phyloP scores from a whole-genome alignment of 768 basidiomycete species.

The Heimioporus sp. region DNA sequence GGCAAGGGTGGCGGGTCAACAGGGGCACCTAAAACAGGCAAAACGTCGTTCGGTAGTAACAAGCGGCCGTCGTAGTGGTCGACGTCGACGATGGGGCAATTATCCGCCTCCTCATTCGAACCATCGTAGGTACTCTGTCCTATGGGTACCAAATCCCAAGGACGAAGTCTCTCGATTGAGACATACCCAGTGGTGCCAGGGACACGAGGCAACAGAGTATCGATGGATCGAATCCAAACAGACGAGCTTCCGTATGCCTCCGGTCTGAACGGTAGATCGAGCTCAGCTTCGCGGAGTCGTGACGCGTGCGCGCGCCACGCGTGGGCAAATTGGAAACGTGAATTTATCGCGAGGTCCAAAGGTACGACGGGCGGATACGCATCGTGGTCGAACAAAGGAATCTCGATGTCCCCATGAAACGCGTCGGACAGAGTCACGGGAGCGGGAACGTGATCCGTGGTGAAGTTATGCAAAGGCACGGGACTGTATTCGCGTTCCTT shows the following conservation, averaged over 20 bases:
- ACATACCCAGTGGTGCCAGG: constrained; percentile 9
- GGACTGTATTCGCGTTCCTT: constrained; percentile 16
- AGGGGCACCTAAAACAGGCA: neutral
- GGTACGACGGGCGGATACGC: constrained; percentile 14
- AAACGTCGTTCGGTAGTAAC: no score
- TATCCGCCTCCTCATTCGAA: neutral
- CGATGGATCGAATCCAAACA: neutral
- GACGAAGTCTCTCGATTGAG: constrained; percentile 2
- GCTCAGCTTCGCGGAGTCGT: constrained; percentile 9
- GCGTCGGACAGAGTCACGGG: constrained; percentile 7
- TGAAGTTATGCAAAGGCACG: neutral
- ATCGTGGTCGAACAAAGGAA: constrained; percentile 19
- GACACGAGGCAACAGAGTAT: neutral
- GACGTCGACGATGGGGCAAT: neutral
- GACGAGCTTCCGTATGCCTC: neutral
- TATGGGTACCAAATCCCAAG: constrained; percentile 15
- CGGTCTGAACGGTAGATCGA: constrained; percentile 4
- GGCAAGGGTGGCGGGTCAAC: neutral
- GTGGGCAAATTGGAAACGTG: constrained; percentile 24
- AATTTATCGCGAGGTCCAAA: constrained; percentile 15
- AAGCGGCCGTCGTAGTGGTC: neutral
- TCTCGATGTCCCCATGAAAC: constrained; percentile 1
- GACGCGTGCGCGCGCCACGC: constrained; percentile 15
- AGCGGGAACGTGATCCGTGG: neutral
- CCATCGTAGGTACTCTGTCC: neutral